Evolutionary conservation across 768 basidiomycete species (phyloP).

Genomic region (Hortiboletus campestris): DNA sequence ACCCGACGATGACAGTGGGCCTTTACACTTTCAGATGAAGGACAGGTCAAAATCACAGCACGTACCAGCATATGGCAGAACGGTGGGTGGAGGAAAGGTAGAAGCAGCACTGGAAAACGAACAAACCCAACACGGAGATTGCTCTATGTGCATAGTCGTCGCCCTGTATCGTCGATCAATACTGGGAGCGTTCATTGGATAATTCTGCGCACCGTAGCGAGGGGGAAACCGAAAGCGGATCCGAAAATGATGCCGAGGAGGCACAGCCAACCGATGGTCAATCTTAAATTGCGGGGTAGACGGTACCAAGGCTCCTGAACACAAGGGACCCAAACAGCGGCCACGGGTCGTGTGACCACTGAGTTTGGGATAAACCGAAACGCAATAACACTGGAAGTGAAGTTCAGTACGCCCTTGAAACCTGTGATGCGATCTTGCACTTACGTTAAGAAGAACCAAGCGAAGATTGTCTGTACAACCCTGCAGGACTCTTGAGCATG

Average conservation of each 20-base stretch:
- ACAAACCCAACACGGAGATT: constrained; percentile 76
- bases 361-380: constrained; percentile 83
- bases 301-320: constrained; percentile 68
- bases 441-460: constrained; percentile 79
- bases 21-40: constrained; percentile 33
- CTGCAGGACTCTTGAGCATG: constrained; percentile 33
- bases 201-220: constrained; percentile 44
- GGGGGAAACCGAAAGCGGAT: constrained; percentile 80
- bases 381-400: constrained; percentile 57
- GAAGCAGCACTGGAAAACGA: constrained; percentile 77
- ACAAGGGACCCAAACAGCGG: constrained; percentile 63
- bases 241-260: constrained; percentile 79
- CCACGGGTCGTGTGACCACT: constrained; percentile 67
- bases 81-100: constrained; percentile 65
- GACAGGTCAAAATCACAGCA: not conserved
- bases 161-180: constrained; percentile 36
- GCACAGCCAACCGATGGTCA: constrained; percentile 71
- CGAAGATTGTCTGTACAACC: constrained; percentile 79
- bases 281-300: constrained; percentile 51
- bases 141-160: constrained; percentile 76
- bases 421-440: constrained; percentile 23
- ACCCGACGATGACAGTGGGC: constrained; percentile 85
- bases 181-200: constrained; percentile 4
- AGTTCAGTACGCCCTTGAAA: not conserved
- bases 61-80: constrained; percentile 68